phyloP scores from a whole-genome alignment of 306 rosid genomes.

The Chamaecrista fasciculata region DNA sequence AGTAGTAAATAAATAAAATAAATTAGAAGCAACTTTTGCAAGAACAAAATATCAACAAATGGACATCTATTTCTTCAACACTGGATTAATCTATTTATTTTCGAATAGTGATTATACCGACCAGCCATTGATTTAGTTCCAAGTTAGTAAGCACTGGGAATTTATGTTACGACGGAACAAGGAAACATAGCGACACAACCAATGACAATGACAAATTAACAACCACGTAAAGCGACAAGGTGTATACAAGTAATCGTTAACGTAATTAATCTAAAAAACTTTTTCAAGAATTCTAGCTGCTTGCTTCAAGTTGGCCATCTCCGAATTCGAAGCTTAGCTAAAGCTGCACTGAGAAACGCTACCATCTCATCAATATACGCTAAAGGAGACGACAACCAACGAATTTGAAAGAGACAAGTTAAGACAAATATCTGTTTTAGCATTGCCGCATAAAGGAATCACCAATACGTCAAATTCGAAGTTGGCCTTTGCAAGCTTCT shows the following conservation, averaged over 20 bases:
- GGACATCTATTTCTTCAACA: too few relatives aligned
- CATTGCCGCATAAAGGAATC: constrained; percentile 13
- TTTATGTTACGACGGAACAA: background rate
- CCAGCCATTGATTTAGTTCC: background rate
- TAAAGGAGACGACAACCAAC: background rate
- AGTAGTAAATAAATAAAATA: too few relatives aligned
- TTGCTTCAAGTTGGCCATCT: background rate
- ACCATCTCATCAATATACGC: background rate
- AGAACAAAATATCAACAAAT: too few relatives aligned
- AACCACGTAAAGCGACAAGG: background rate
- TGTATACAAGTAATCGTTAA: background rate
- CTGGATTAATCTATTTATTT: too few relatives aligned
- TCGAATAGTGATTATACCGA: too few relatives aligned
- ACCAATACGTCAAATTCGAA: constrained; percentile 32
- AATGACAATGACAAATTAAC: background rate
- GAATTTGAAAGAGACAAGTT: background rate
- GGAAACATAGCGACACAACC: background rate
- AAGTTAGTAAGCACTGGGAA: background rate
- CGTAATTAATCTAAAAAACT: background rate
- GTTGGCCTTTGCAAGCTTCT: constrained; percentile 68
- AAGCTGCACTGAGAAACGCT: background rate
- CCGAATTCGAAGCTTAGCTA: background rate
- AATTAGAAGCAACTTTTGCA: too few relatives aligned
- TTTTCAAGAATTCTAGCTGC: background rate
- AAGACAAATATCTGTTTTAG: background rate